Conservation (phyloP, 208 protist species). For the Leishmania mexicana region DNA sequence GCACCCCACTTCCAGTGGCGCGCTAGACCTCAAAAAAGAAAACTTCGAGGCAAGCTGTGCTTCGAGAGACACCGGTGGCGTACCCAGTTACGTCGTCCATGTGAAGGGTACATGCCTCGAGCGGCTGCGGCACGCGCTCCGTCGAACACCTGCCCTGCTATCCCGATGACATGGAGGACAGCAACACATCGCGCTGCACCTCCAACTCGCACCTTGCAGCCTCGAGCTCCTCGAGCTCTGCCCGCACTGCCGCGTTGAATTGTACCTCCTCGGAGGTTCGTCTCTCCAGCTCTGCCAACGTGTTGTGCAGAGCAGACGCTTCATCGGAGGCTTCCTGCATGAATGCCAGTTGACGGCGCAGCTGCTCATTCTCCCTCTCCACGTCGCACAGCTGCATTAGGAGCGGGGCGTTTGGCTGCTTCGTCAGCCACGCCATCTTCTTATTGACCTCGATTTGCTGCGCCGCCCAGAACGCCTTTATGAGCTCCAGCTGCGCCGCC, state of each 20-base stretch:
- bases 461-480: conserved; percentile 18
- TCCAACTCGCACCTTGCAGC: conserved; percentile 20
- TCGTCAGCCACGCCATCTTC: conserved; percentile 51
- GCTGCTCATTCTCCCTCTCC: conserved; percentile 23
- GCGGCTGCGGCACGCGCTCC: too few species aligned
- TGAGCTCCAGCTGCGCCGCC: conserved; percentile 5
- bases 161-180: not conserved
- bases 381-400: conserved; percentile 38
- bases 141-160: not conserved
- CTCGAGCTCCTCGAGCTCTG: conserved; percentile 36
- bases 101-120: not conserved
- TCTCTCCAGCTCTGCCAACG: conserved; percentile 9
- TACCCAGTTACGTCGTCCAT: not conserved
- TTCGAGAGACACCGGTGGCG: not conserved
- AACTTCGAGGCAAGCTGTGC: not conserved
- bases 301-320: conserved; percentile 6
- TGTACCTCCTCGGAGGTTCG: conserved; percentile 13
- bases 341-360: conserved; percentile 8
- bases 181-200: conserved; percentile 19
- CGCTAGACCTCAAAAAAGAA: not conserved
- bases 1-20: not conserved
- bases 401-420: conserved; percentile 43
- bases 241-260: conserved; percentile 19
- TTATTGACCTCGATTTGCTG: conserved; percentile 40
- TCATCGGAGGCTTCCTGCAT: conserved; percentile 3